Conservation (phyloP, 1,139 yeast genomes). For the Taphrina populina region DNA sequence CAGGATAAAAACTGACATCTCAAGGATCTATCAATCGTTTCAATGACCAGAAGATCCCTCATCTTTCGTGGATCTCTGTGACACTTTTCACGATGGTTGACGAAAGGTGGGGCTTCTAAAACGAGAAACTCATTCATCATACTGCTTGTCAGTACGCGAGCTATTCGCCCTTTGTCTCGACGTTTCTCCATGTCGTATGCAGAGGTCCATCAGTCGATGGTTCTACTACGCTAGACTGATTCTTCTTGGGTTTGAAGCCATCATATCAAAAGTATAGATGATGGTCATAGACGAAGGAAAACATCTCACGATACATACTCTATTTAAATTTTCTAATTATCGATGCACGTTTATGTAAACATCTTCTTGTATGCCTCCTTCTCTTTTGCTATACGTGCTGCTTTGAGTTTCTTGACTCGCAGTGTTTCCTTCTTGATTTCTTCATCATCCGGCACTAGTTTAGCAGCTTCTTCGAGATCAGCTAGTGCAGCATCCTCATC, state of each 20-base stretch:
- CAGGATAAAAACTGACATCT: no score
- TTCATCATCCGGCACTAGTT: slow-evolving; percentile 66
- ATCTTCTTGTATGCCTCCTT: slow-evolving; percentile 84
- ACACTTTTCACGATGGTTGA: no score
- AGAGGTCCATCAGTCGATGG: slow-evolving; percentile 29
- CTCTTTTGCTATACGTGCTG: slow-evolving; percentile 63
- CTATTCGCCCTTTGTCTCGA: slow-evolving; percentile 31
- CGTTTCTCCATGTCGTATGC: slow-evolving; percentile 3
- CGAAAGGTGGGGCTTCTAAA: no score
- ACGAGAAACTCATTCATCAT: no score
- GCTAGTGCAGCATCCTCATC: slow-evolving; percentile 67
- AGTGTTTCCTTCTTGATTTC: slow-evolving; percentile 68
- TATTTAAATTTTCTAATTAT: not conserved
- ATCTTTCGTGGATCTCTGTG: no score
- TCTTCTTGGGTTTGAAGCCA: slow-evolving; percentile 31
- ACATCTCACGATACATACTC: not conserved
- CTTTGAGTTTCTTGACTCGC: slow-evolving; percentile 58
- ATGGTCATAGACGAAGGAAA: slow-evolving; percentile 32
- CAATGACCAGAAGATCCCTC: no score
- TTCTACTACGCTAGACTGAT: slow-evolving; percentile 31
- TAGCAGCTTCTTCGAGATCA: slow-evolving; percentile 28
- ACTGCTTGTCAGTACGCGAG: slow-evolving; percentile 14
- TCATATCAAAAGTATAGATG: slow-evolving; percentile 11
- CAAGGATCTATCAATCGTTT: no score
- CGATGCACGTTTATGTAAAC: slow-evolving; percentile 47